Conservation (phyloP, 139 green algal species). For the Asterochloris erici region DNA sequence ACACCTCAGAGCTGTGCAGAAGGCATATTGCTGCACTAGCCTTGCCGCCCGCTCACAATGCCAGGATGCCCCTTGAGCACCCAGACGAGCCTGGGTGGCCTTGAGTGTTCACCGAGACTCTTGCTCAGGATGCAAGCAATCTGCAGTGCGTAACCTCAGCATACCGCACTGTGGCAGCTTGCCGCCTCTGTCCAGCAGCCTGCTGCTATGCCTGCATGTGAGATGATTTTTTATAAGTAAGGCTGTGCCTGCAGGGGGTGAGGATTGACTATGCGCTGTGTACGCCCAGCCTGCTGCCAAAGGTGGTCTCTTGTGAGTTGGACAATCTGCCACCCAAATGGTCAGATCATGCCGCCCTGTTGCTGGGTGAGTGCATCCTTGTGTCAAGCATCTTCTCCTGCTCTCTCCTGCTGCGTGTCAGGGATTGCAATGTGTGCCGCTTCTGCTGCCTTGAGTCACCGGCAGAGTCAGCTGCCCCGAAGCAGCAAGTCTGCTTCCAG, state of each 20-base stretch:
- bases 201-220: neutral
- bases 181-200: neutral
- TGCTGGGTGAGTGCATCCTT: neutral
- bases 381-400: neutral
- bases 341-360: slow-evolving; percentile 12
- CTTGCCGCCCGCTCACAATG: neutral
- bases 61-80: too few species aligned
- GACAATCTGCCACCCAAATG: slow-evolving; percentile 66
- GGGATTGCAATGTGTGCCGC: neutral
- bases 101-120: neutral
- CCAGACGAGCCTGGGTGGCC: neutral
- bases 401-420: neutral
- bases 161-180: too few species aligned
- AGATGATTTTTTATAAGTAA: neutral
- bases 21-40: neutral
- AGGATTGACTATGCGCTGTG: slow-evolving; percentile 70
- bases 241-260: slow-evolving; percentile 44
- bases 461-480: neutral
- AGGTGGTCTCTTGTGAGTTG: slow-evolving; percentile 54
- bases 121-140: neutral
- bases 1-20: too few species aligned
- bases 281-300: slow-evolving; percentile 39
- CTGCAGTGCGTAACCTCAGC: neutral
- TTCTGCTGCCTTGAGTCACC: neutral
- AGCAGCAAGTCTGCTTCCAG: neutral